phyloP scores from a whole-genome alignment of 2,329 filamentous ascomycete species.

The Neophaeococcomyces aloes region DNA sequence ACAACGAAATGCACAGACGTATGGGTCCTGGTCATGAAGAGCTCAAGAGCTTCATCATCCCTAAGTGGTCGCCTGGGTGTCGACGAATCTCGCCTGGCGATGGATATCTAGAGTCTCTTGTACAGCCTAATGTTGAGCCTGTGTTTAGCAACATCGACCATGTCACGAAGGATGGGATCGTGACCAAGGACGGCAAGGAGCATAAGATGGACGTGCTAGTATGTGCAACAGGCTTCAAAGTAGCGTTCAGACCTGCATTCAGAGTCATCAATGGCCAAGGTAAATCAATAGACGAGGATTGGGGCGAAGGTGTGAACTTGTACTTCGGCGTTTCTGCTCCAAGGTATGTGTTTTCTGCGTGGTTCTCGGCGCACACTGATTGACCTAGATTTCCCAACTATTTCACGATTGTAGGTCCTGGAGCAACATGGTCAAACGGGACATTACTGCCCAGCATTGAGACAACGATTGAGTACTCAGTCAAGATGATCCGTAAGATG shows the following conservation, averaged over 20 bases:
- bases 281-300: slow-evolving; percentile 7
- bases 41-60: slow-evolving; percentile 19
- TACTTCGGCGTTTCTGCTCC: slow-evolving; percentile 9
- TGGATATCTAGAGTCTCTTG: slow-evolving; percentile 22
- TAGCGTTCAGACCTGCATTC: slow-evolving; percentile 25
- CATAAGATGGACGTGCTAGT: slow-evolving; percentile 26
- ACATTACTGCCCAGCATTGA: slow-evolving; percentile 28
- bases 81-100: slow-evolving; percentile 15
- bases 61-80: slow-evolving; percentile 5
- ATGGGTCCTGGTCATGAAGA: slow-evolving; percentile 14
- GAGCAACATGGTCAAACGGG: slow-evolving; percentile 26
- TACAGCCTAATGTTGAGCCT: slow-evolving; percentile 19
- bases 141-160: slow-evolving; percentile 13
- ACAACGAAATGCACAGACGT: slow-evolving; percentile 16
- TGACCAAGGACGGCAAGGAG: slow-evolving; percentile 26
- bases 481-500: slow-evolving; percentile 27
- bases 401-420: slow-evolving; percentile 22
- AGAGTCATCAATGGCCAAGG: slow-evolving; percentile 18
- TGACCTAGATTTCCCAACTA: slow-evolving; percentile 22
- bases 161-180: slow-evolving; percentile 21
- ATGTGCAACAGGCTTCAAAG: slow-evolving; percentile 30
- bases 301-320: slow-evolving; percentile 7
- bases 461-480: slow-evolving; percentile 27
- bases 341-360: slow-evolving; percentile 9
- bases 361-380: slow-evolving; percentile 23